Evolutionary conservation across 2,329 filamentous ascomycete genomes (phyloP).

Genomic region (Decorospora gaudefroyi): DNA sequence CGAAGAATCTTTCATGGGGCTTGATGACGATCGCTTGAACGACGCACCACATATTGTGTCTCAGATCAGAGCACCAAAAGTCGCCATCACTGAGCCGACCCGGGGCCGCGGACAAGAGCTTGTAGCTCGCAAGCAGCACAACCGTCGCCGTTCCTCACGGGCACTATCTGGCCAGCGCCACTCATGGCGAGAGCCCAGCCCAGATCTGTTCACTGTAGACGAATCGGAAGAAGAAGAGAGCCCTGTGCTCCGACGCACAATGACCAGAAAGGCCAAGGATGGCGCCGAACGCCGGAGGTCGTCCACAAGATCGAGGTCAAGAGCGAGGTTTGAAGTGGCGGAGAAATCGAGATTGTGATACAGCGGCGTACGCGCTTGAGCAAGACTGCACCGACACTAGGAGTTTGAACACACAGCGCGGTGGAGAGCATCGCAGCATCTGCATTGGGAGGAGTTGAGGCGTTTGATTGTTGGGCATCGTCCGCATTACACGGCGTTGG

Average conservation of each 20-base stretch:
- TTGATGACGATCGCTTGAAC: slow-evolving; percentile 44
- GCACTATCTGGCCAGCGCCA: slow-evolving; percentile 49
- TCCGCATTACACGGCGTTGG: slow-evolving; percentile 33
- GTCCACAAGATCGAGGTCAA: slow-evolving; percentile 35
- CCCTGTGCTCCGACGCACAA: slow-evolving; percentile 30
- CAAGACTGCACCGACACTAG: background rate
- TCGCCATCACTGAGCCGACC: slow-evolving; percentile 39
- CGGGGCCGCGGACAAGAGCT: slow-evolving; percentile 47
- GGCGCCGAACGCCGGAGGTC: slow-evolving; percentile 44
- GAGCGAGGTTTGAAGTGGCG: slow-evolving; percentile 31
- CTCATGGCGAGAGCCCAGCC: slow-evolving; percentile 50
- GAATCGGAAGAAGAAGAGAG: slow-evolving; percentile 48
- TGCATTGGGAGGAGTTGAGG: slow-evolving; percentile 38
- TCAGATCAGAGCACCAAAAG: slow-evolving; percentile 37
- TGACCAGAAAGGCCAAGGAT: slow-evolving; percentile 43
- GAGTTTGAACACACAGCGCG: slow-evolving; percentile 3
- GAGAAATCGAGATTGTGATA: slow-evolving; percentile 41
- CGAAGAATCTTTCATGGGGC: slow-evolving; percentile 47
- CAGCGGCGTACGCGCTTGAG: slow-evolving; percentile 11
- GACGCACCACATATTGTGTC: slow-evolving; percentile 36
- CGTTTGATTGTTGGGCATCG: slow-evolving; percentile 19
- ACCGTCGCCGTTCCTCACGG: slow-evolving; percentile 40
- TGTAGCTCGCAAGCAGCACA: slow-evolving; percentile 35
- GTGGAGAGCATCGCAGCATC: slow-evolving; percentile 10
- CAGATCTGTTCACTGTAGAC: slow-evolving; percentile 50